Evolutionary conservation across 2,329 filamentous ascomycete genomes (phyloP).

Genomic region (Neonectria coccinea): DNA sequence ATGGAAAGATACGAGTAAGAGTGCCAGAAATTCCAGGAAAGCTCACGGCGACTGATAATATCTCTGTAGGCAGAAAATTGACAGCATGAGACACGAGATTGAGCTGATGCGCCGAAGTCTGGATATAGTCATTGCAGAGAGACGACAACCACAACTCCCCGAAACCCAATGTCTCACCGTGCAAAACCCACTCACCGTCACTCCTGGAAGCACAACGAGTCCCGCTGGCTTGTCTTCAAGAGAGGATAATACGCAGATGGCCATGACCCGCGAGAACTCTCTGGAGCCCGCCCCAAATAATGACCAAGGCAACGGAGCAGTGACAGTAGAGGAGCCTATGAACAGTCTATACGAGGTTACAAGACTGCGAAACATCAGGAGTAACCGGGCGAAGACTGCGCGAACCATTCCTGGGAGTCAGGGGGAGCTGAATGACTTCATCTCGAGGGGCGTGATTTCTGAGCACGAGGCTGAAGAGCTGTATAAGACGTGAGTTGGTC

Average conservation of each 20-base stretch:
- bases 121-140: slow-evolving; percentile 33
- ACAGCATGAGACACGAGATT: slow-evolving; percentile 41
- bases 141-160: neutral
- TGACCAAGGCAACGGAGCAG: slow-evolving; percentile 27
- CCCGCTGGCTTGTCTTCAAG: slow-evolving; percentile 26
- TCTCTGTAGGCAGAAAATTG: slow-evolving; percentile 43
- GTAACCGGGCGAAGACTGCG: slow-evolving; percentile 31
- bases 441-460: slow-evolving; percentile 27
- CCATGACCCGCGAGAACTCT: slow-evolving; percentile 35
- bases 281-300: slow-evolving; percentile 17
- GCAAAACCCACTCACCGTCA: slow-evolving; percentile 39
- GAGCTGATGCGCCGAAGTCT: slow-evolving; percentile 40
- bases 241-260: slow-evolving; percentile 35
- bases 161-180: neutral
- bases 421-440: slow-evolving; percentile 34
- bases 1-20: slow-evolving; percentile 30
- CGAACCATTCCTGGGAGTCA: slow-evolving; percentile 24
- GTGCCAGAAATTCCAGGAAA: too few relatives aligned
- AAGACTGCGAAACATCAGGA: slow-evolving; percentile 31
- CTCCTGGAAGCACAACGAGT: slow-evolving; percentile 45
- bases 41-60: too few relatives aligned
- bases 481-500: slow-evolving; percentile 27
- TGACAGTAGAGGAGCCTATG: slow-evolving; percentile 35
- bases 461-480: slow-evolving; percentile 32
- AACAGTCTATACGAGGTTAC: slow-evolving; percentile 34